Evolutionary conservation across 2,329 filamentous ascomycete species (phyloP), one percentile per base, ranked within the genome.

Genomic region (Magnaporthiopsis rhizophila): DNA sequence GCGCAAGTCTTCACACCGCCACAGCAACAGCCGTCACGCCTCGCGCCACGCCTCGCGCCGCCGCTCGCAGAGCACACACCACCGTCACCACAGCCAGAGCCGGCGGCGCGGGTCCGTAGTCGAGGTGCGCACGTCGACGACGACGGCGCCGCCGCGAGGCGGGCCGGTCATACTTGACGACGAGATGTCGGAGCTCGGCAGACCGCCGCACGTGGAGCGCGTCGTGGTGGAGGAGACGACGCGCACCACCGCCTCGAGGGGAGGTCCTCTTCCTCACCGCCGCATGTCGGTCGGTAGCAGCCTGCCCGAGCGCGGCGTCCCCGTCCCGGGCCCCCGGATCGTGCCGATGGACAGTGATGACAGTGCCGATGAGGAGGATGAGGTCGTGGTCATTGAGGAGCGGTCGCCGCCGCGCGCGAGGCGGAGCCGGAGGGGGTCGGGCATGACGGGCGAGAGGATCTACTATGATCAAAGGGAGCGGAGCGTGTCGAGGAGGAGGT

Each of bases 341-440:
- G 65, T 65, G 64, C 65, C 69, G 61, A 64, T 68, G 56, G 69
- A 69, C 7, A 58, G 53, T 15, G 62, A 59, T 59, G 59, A 21
- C 63, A 68, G 66, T n/a, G 68, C 66, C 13, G 66, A 65, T 11
- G 71, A 72, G 3, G 72, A 74, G 3, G 72, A 74, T 38, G 74
- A 75, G 70, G 70, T 75, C 12, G 72, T 75, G 3, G 74, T 75
- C 28, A 73, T 75, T 63, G 74, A 75, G 68, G 73, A 75, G 68
- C 68, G 71, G 24, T 70, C 66, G 18, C 71, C 72, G 61, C 67
- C 70, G 58, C 66, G 68, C 64, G 65, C 68, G 61, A 67, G 67
- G 53, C 68, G 69, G 45, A 67, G 67, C 12, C 66, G 68, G 57
- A 71, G 70, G 60, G 68, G 68, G 61, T 68, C 71, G 68, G 65